Conservation (phyloP, 2,329 filamentous ascomycete species). For the Delphinella strobiligena region DNA sequence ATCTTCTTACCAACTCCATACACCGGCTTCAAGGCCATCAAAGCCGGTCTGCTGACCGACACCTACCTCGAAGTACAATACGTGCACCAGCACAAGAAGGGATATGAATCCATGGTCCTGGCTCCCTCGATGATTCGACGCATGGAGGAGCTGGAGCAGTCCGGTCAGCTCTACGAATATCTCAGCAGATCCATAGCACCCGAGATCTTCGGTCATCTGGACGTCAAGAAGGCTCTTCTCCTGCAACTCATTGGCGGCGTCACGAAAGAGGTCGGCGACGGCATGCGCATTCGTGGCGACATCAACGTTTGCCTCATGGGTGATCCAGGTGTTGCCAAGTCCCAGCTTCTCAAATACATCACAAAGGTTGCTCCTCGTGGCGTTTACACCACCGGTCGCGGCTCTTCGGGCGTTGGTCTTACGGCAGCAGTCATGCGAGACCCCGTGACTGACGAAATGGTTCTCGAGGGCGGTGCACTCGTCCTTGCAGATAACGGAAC, state of each 20-base stretch:
- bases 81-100: constrained; percentile 93
- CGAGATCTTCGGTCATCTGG: constrained; percentile 90
- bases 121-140: constrained; percentile 68
- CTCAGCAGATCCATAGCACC: constrained; percentile 92
- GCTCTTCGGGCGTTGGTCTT: constrained; percentile 63
- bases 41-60: constrained; percentile 88
- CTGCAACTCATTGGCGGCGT: constrained; percentile 91
- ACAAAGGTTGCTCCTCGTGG: constrained; percentile 93
- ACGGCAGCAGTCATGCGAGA: constrained; percentile 69
- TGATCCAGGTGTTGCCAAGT: constrained; percentile 98
- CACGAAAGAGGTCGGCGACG: constrained; percentile 91
- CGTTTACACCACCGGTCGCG: constrained; percentile 66
- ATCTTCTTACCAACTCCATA: constrained; percentile 97
- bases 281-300: constrained; percentile 97
- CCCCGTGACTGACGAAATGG: constrained; percentile 59
- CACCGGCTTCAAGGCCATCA: constrained; percentile 97
- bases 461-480: constrained; percentile 62
- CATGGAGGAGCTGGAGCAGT: constrained; percentile 74
- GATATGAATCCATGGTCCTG: constrained; percentile 82
- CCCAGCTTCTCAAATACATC: constrained; percentile 82
- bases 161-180: constrained; percentile 89
- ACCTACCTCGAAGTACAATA: constrained; percentile 94
- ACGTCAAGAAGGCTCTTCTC: constrained; percentile 97
- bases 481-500: constrained; percentile 64
- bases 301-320: constrained; percentile 99